Base-by-base conservation (phyloP, 306 rosid species). In the Cucumis sativus region DNA sequence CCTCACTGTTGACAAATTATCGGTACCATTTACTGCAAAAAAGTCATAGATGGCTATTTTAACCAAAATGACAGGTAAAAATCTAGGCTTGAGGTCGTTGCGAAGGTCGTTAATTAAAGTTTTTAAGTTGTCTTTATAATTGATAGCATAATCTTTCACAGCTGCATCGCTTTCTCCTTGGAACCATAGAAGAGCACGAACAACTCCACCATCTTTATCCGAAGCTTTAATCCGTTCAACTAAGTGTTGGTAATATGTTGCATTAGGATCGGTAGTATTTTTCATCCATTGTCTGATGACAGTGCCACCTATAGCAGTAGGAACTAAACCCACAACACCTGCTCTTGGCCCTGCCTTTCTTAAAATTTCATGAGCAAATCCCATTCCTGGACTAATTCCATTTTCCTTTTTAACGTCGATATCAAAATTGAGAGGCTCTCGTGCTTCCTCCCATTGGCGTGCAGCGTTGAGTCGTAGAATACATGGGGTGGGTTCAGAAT, bases 251-350 rank as follows among this genome's bases (percentile, higher is more conserved):
- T 72, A 72, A 63, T 14, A 63, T 2, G 45, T 35, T 15, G 12
- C 70, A 15, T 63, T 16, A 7, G 70, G 70, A 51, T 72, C 1
- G 33, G 7, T 16, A 20, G 43, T 3, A 1, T 47, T 25, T 72
- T 51, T 72, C 23, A 43, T 2, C 77, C 77, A 72, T 47, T 72
- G 40, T 45, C 1, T 0, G 3, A 72, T 72, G 0, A 20, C 0
- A 28, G 77, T 49, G 37, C 77, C 77, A 49, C 77, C 77, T 43
- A 23, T 72, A 49, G 59, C 77, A 72, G 23, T 23, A 10, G 77
- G 77, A n/a, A 72, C 59, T 28, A 72, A 47, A 43, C 57, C 57
- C 40, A 72, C 77, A 14, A n/a, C 6, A 1, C 57, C 39, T 3
- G 6, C 59, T 1, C 5, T 68, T 10, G 7, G 2, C 17, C 55